Percentiles rank a stretch among this genome's conserved stretches.
Evolutionary conservation across 1,139 yeast genomes (phyloP).

Genomic region (Geotrichum klebahnii): DNA sequence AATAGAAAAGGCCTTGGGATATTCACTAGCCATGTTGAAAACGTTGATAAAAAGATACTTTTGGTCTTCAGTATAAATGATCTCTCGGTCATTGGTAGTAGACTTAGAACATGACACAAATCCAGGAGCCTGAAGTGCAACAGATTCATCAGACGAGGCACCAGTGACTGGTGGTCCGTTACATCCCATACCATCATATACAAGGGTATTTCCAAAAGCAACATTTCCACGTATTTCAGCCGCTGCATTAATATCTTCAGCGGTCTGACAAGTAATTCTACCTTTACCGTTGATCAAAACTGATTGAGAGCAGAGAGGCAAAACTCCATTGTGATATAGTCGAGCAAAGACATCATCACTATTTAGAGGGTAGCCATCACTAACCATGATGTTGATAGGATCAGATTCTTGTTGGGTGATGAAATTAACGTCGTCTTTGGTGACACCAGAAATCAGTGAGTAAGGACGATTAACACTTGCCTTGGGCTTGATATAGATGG

Average conservation of each 20-base stretch:
- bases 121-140: constrained; percentile 36
- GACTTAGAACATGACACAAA: constrained; percentile 29
- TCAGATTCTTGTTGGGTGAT: constrained; percentile 32
- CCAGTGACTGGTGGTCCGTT: constrained; percentile 19
- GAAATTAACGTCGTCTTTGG: constrained; percentile 28
- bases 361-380: constrained; percentile 28
- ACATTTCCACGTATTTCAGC: constrained; percentile 12
- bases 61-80: constrained; percentile 30
- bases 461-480: constrained; percentile 13
- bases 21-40: constrained; percentile 41
- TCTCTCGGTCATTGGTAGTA: constrained; percentile 32
- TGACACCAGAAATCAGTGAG: constrained; percentile 34
- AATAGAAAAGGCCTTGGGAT: constrained; percentile 39
- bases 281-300: constrained; percentile 42
- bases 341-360: constrained; percentile 30
- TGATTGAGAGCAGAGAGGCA: constrained; percentile 41
- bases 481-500: constrained; percentile 12
- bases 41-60: constrained; percentile 32
- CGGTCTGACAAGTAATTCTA: constrained; percentile 35
- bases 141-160: constrained; percentile 17
- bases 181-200: constrained; percentile 25
- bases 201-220: background rate
- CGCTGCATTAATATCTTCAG: constrained; percentile 23
- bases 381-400: constrained; percentile 35
- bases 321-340: constrained; percentile 37